Conservation (phyloP, 805 yeast species). For the Gaillardinia entomophila region DNA sequence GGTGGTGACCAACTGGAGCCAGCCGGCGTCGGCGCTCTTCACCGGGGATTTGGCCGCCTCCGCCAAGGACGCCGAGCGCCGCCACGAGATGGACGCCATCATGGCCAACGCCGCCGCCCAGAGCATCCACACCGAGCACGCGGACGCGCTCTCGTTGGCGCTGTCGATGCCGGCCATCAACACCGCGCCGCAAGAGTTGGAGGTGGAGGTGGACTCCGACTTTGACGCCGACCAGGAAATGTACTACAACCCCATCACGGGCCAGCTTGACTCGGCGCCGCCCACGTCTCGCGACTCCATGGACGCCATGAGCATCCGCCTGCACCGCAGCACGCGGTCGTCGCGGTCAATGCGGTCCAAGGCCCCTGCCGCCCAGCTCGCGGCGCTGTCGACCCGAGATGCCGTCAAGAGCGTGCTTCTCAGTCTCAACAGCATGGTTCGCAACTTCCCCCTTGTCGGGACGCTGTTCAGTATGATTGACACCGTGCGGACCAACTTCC, state of each 20-base stretch:
- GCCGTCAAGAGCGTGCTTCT: constrained; percentile 1
- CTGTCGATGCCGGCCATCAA: constrained; percentile 1
- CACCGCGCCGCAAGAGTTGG: constrained; percentile 14
- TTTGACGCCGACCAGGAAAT: constrained; percentile 14
- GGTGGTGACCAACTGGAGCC: constrained; percentile 26
- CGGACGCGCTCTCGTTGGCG: constrained; percentile 1
- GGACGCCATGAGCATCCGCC: not conserved
- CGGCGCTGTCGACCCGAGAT: not conserved
- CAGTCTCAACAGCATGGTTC: constrained; percentile 27
- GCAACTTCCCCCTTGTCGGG: constrained; percentile 29
- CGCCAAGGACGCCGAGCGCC: not conserved
- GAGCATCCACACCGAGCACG: not conserved
- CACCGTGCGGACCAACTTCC: constrained; percentile 29
- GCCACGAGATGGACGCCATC: not conserved
- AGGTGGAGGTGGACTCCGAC: constrained; percentile 23
- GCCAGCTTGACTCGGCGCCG: constrained; percentile 24
- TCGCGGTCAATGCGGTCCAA: not conserved
- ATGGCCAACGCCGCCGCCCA: not conserved
- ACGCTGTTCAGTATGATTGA: constrained; percentile 37
- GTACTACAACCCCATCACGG: constrained; percentile 26
- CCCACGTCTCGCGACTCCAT: constrained; percentile 8
- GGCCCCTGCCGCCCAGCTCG: not conserved
- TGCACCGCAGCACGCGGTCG: not conserved
- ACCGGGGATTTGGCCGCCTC: constrained; percentile 1
- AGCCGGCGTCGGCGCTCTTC: constrained; percentile 10